Evolutionary conservation across 164 flowering plant species (phyloP).

Genomic region (Tetracentron sinense): DNA sequence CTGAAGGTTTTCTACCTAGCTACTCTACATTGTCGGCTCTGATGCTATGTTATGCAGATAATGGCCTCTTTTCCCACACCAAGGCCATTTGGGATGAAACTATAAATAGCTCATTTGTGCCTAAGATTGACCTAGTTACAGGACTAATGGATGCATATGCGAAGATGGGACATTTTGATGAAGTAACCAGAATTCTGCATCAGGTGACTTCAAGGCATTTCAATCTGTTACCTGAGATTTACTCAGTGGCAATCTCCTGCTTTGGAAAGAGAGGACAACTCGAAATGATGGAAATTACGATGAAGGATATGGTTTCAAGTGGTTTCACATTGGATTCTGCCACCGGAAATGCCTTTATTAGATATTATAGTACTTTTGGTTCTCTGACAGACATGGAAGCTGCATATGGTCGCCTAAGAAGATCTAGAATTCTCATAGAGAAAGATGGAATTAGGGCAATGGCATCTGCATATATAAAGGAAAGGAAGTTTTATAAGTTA

Average conservation of each 20-base stretch:
- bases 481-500: conserved; percentile 50
- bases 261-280: conserved; percentile 69
- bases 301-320: conserved; percentile 52
- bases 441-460: conserved; percentile 68
- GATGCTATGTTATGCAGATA: conserved; percentile 54
- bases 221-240: conserved; percentile 35
- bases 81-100: conserved; percentile 55
- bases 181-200: conserved; percentile 39
- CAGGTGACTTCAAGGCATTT: conserved; percentile 37
- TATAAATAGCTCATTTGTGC: conserved; percentile 53
- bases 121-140: conserved; percentile 37
- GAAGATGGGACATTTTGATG: conserved; percentile 37
- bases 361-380: conserved; percentile 56
- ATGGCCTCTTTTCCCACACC: conserved; percentile 44
- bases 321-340: conserved; percentile 54
- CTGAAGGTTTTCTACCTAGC: conserved; percentile 28
- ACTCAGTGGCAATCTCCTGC: conserved; percentile 48
- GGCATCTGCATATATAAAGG: conserved; percentile 58
- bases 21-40: conserved; percentile 39
- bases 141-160: conserved; percentile 53
- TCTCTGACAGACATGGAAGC: conserved; percentile 61
- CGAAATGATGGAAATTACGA: conserved; percentile 57
- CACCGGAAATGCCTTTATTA: conserved; percentile 62
- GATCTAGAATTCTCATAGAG: conserved; percentile 59
- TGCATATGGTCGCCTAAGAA: conserved; percentile 66